These are phyloP conservation scores for Penicillium psychrosexuale DNA, from an alignment of 2,329 filamentous ascomycete genomes.

Conservation along the genomic window DNA sequence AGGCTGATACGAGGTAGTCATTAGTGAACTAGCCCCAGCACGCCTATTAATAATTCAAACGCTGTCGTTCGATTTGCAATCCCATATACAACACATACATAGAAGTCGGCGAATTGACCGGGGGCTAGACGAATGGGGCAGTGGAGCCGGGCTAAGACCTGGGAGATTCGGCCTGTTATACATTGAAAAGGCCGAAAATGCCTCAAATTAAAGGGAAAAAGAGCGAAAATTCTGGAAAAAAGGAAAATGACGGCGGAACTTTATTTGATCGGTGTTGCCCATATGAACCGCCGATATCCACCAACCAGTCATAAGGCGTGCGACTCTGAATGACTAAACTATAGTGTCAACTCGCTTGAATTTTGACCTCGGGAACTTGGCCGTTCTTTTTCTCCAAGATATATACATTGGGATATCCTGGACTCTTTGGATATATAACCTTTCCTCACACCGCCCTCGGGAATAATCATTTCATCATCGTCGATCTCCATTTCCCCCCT, in stretches of 20 bases:
- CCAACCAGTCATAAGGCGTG: not conserved
- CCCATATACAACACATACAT: not conserved
- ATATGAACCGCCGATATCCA: not conserved
- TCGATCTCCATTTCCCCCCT: not conserved
- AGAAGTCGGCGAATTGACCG: not conserved
- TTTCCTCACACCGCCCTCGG: constrained; percentile 12
- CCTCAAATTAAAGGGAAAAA: not conserved
- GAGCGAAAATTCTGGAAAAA: constrained; percentile 4
- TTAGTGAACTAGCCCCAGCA: too few species aligned
- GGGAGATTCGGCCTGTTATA: not conserved
- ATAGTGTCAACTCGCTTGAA: not conserved
- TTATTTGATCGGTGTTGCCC: not conserved
- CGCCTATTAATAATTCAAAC: too few species aligned
- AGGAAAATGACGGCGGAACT: not conserved
- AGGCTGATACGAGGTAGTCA: not conserved
- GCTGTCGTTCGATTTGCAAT: not conserved
- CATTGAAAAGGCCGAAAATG: not conserved
- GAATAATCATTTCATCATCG: constrained; percentile 15
- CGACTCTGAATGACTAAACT: not conserved
- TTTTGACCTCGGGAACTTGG: not conserved
- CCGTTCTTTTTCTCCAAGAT: not conserved
- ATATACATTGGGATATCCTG: not conserved
- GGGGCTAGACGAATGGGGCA: not conserved
- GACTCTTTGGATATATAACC: not conserved
- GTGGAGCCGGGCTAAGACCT: constrained; percentile 3